Evolutionary conservation across 495 filamentous ascomycete genomes (phyloP).

Genomic region (Aspergillus nanangensis): DNA sequence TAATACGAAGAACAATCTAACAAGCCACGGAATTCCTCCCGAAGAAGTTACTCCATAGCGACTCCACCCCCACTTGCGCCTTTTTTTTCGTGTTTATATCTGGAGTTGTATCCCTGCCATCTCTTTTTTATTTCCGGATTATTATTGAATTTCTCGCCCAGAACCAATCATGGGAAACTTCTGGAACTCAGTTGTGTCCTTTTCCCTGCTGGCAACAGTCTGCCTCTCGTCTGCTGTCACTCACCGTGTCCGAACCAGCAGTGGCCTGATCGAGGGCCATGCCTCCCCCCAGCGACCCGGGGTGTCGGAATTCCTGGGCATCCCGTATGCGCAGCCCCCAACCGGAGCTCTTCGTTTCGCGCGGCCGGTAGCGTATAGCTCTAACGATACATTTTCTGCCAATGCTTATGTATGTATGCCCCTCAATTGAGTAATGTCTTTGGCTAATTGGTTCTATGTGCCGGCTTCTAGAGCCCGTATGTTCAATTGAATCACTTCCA

Average conservation of each 20-base stretch:
- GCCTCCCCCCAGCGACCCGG: conserved; percentile 24
- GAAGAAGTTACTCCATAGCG: no score
- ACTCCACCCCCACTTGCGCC: no score
- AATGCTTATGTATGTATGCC: conserved; percentile 22
- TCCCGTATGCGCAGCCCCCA: conserved; percentile 44
- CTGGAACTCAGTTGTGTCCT: not conserved
- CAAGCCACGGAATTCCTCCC: no score
- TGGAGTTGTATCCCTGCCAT: no score
- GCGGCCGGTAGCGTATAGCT: conserved; percentile 20
- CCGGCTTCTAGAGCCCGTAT: conserved; percentile 1
- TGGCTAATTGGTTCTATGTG: no score
- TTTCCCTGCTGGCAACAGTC: not conserved
- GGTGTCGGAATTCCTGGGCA: conserved; percentile 47
- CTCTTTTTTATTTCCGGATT: no score
- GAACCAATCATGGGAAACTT: no score
- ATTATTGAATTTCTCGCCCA: no score
- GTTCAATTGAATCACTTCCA: not conserved
- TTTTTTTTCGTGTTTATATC: no score
- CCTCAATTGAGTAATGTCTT: no score
- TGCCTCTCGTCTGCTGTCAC: not conserved
- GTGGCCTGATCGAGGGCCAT: conserved; percentile 43
- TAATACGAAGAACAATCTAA: no score
- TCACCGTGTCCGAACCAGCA: conserved; percentile 11
- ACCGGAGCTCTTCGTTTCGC: conserved; percentile 42
- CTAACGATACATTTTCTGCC: conserved; percentile 8